Evolutionary conservation across 768 basidiomycete genomes (phyloP).

Genomic region (Amanita polypyramis): DNA sequence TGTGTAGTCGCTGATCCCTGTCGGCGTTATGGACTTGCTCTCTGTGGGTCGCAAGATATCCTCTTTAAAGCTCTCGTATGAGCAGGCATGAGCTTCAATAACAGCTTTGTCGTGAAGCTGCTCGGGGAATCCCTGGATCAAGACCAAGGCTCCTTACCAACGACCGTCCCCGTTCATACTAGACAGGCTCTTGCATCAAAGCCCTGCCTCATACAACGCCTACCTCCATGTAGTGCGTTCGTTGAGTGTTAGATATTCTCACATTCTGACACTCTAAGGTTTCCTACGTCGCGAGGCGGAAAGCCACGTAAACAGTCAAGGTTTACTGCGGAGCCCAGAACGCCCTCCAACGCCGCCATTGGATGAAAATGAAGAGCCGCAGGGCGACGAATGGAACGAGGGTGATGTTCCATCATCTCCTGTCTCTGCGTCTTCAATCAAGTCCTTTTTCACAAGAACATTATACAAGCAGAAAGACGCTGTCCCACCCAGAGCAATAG

Average conservation of each 20-base stretch:
- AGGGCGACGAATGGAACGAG: slow-evolving; percentile 10
- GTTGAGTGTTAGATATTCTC: slow-evolving; percentile 4
- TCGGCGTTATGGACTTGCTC: slow-evolving; percentile 1
- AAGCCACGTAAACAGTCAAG: slow-evolving; percentile 31
- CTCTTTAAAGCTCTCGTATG: background rate
- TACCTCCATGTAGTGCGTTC: slow-evolving; percentile 52
- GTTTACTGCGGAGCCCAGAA: slow-evolving; percentile 6
- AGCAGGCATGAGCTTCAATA: slow-evolving; percentile 39
- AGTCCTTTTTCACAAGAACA: slow-evolving; percentile 20
- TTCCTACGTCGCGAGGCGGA: slow-evolving; percentile 68
- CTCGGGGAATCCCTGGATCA: slow-evolving; percentile 21
- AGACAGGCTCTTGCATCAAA: slow-evolving; percentile 35
- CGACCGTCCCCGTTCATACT: slow-evolving; percentile 10
- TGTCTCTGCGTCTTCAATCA: slow-evolving; percentile 22
- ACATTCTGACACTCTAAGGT: slow-evolving; percentile 27
- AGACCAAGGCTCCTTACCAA: background rate
- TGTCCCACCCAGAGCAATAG: slow-evolving; percentile 9
- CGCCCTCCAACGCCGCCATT: slow-evolving; percentile 7
- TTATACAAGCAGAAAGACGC: slow-evolving; percentile 11
- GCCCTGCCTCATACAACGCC: slow-evolving; percentile 56
- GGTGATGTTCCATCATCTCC: slow-evolving; percentile 11
- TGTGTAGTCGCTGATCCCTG: background rate
- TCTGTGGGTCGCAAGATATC: background rate
- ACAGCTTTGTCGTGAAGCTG: slow-evolving; percentile 28
- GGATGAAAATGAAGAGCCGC: slow-evolving; percentile 13